phyloP scores from a whole-genome alignment of 2,329 filamentous ascomycete genomes.

The Fusarium longipes region DNA sequence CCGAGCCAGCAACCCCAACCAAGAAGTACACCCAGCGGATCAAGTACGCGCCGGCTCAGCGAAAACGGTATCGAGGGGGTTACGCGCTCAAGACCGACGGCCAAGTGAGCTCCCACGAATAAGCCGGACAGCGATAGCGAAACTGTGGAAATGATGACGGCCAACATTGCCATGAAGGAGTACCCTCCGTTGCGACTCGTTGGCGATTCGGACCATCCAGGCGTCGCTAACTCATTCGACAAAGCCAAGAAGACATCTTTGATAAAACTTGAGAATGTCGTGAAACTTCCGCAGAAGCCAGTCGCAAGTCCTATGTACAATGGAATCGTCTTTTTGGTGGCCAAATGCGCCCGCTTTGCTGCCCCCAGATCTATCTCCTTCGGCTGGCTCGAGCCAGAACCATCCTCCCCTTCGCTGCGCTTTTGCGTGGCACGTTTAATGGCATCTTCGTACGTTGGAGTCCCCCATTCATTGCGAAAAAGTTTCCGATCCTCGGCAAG shows the following conservation, averaged over 20 bases:
- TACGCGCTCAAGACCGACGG: conserved; percentile 67
- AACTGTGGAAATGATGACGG: conserved; percentile 78
- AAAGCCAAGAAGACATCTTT: conserved; percentile 83
- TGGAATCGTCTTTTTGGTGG: conserved; percentile 85
- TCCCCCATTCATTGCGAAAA: conserved; percentile 76
- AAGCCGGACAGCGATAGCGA: conserved; percentile 77
- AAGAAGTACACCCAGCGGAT: conserved; percentile 72
- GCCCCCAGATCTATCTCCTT: conserved; percentile 53
- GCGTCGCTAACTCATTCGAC: conserved; percentile 73
- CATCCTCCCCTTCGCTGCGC: conserved; percentile 54
- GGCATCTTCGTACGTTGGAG: conserved; percentile 53
- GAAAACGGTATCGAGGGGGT: conserved; percentile 70
- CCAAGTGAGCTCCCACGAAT: conserved; percentile 79
- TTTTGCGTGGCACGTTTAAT: conserved; percentile 49
- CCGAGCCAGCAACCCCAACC: conserved; percentile 82
- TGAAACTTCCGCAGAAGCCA: conserved; percentile 90
- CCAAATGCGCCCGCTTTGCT: conserved; percentile 67
- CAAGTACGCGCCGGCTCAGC: conserved; percentile 69
- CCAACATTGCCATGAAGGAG: conserved; percentile 83
- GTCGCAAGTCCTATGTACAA: conserved; percentile 88
- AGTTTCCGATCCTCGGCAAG: conserved; percentile 81
- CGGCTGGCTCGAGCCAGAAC: conserved; percentile 28
- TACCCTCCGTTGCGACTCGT: conserved; percentile 75
- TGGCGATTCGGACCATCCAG: conserved; percentile 52
- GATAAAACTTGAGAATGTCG: conserved; percentile 88